Base-by-base conservation (phyloP, 2,329 filamentous ascomycete species). In the Metarhizium robertsii region DNA sequence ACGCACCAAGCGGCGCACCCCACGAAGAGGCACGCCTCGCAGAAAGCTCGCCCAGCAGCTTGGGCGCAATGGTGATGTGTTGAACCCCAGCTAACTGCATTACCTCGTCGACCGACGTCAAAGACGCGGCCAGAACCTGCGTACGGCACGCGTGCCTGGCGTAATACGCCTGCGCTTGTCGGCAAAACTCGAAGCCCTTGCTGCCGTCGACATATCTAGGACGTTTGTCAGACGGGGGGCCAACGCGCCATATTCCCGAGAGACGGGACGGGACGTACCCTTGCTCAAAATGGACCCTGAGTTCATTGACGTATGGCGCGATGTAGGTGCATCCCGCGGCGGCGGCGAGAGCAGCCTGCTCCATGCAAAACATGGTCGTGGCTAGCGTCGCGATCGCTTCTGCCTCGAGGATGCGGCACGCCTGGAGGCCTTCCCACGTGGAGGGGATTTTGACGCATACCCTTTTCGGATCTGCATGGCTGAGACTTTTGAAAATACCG, bases 231-330 rank as follows among this genome's bases (percentile, higher is more conserved):
- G 14, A 43, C 13, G 13, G 40, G 6, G 40, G 16, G 6, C 10
- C 11, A 18, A n/a, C 11, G 13, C 16, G 40, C 40, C 25, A 25
- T 6, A 18, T 14, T 18, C 13, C 6, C 14, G 6, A n/a, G 10
- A 16, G 11, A 18, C 10, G 13, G 16, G n/a, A 43, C 16, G 46
- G 47, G 2, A 64, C 68, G 60, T 64, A 80, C 74, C 66, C 70
- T 13, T 69, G 62, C 46, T 81, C 78, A 55, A 85, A 81, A 61
- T 86, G 82, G 5, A 84, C 83, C 59, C 78, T 79, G 45, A 87
- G 69, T 60, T 86, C 82, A 62, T 86, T 85, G 34, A 86, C 79
- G 58, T 85, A 87, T 0, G 84, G 84, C 0, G 83, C 81, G 47
- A 87, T 80, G 61, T 85, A 86, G 0, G 76, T 76, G 60, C 82